These are phyloP conservation scores for Ramaria rubella DNA, from an alignment of 768 basidiomycete genomes.

Conservation along the genomic window DNA sequence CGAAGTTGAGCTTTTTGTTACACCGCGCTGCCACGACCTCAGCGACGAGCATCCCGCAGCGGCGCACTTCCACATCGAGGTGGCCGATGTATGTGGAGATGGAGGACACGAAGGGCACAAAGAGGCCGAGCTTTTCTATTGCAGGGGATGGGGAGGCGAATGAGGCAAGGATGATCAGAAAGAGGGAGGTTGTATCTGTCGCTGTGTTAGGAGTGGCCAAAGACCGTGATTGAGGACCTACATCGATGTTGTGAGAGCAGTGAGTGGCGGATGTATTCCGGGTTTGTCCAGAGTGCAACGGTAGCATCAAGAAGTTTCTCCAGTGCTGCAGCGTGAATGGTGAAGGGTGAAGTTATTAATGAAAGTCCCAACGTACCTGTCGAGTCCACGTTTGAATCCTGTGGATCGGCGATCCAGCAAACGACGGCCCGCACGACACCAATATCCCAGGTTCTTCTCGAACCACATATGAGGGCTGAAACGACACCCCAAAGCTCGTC, in stretches of 20 bases:
- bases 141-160: constrained; percentile 46
- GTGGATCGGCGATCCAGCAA: constrained; percentile 57
- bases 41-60: constrained; percentile 89
- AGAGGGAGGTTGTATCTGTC: constrained; percentile 65
- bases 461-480: constrained; percentile 41
- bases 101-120: constrained; percentile 56
- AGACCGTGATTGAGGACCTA: constrained; percentile 31
- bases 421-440: constrained; percentile 56
- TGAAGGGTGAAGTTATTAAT: constrained; percentile 18
- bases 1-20: constrained; percentile 69
- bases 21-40: constrained; percentile 64
- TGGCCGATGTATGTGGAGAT: constrained; percentile 75
- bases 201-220: not conserved
- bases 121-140: constrained; percentile 42
- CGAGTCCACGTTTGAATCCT: constrained; percentile 26
- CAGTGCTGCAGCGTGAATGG: constrained; percentile 33
- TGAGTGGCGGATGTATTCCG: constrained; percentile 76
- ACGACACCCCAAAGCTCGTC: constrained; percentile 47
- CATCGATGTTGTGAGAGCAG: constrained; percentile 69
- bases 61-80: constrained; percentile 65
- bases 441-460: constrained; percentile 49
- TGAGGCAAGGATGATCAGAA: constrained; percentile 60
- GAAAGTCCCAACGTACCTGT: constrained; percentile 16
- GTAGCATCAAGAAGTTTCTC: constrained; percentile 40
- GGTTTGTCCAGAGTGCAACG: constrained; percentile 64